Evolutionary conservation across 768 basidiomycete genomes (phyloP), one percentile per base, ranked within the genome.

Genomic region (Fomitopsis pulvina): DNA sequence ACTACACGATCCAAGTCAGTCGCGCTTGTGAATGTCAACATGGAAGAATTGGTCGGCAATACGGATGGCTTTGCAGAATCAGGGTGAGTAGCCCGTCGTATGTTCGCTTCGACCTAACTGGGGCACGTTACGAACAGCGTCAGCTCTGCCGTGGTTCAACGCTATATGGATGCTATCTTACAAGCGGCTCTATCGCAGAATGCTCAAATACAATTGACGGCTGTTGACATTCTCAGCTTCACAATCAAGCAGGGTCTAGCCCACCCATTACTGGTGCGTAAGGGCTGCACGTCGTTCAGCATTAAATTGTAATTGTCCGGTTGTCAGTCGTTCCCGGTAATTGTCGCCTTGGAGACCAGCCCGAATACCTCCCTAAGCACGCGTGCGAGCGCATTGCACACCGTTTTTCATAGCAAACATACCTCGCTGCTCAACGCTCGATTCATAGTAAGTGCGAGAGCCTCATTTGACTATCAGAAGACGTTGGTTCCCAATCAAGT

Each of bases 51-150:
- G 8, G 87, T 98, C 3, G 96, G 96, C 0, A 94, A 95, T 59
- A 92, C 92, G 0, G 87, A 92, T 59, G 92, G 87, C 1, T 95
- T 98, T 63, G 92, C 95, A 0, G 96, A 98, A 58, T 97, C 95
- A 5, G 94, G 94, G 96, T 97, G 67, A 59, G 80, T 9, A 18
- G 21, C 18, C n/a, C n/a, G n/a, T n/a, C n/a, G n/a, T 7, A 22
- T 21, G 2, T 1, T 45, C 4, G 14, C 25, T 50, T 18, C 25
- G 18, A 20, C 26, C 9, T 20, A 12, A 34, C 4, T 26, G 14
- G 25, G 32, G 4, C 12, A 18, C 2, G 12, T 9, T 12, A 20
- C n/a, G n/a, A n/a, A 14, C 59, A 98, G 95, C 24, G 91, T 97
- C 53, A 92, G 90, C 65, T 94, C 95, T 1, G 90, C 92, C 2